phyloP scores from a whole-genome alignment of 2,329 filamentous ascomycete species.

The Hymenoscyphus infarciens region DNA sequence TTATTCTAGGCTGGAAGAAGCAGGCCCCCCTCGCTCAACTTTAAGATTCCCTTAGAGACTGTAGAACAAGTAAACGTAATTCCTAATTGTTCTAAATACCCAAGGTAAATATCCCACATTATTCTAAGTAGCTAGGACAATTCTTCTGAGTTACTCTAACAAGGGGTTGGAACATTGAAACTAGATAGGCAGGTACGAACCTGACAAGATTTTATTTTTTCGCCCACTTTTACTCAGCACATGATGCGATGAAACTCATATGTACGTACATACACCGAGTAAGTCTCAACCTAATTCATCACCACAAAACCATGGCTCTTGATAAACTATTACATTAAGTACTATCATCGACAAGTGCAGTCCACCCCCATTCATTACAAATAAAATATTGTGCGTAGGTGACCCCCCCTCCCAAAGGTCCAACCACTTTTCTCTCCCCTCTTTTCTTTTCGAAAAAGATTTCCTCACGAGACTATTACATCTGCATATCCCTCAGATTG shows the following conservation, averaged over 20 bases:
- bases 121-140: no score
- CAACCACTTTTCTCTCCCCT: background rate
- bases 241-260: background rate
- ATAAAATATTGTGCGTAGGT: background rate
- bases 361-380: background rate
- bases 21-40: no score
- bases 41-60: no score
- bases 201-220: no score
- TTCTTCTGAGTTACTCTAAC: no score
- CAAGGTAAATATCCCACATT: background rate
- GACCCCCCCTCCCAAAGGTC: background rate
- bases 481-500: conserved; percentile 7
- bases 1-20: no score
- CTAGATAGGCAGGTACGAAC: no score
- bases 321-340: background rate
- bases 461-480: background rate
- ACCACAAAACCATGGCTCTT: background rate
- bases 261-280: background rate
- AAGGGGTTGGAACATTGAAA: no score
- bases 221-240: no score
- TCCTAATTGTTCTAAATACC: no score
- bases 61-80: no score
- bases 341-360: background rate
- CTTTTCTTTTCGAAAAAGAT: background rate
- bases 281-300: background rate